Evolutionary conservation across 371 early-diverging fungal genomes (phyloP).

Genomic region (Mortierella sp.): DNA sequence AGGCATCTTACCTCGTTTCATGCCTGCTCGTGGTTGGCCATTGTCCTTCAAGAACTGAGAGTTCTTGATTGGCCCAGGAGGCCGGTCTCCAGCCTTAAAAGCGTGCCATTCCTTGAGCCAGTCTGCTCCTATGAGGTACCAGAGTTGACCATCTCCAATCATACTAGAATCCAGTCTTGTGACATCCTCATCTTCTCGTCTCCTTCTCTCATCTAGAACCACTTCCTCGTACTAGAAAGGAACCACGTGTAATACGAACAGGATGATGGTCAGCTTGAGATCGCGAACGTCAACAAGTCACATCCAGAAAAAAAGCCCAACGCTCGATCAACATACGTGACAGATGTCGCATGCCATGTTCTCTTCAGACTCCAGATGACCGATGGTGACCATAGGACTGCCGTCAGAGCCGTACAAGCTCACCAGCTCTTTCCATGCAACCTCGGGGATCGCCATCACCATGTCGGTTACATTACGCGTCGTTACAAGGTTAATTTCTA

Average conservation of each 20-base stretch:
- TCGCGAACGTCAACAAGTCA: too few species aligned
- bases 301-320: background rate
- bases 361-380: slow-evolving; percentile 31
- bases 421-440: slow-evolving; percentile 49
- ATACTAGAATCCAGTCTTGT: slow-evolving; percentile 38
- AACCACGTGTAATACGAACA: background rate
- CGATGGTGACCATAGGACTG: slow-evolving; percentile 45
- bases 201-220: slow-evolving; percentile 41
- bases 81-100: slow-evolving; percentile 54
- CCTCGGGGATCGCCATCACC: slow-evolving; percentile 54
- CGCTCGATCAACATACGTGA: slow-evolving; percentile 26
- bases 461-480: slow-evolving; percentile 44
- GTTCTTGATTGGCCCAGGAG: slow-evolving; percentile 46
- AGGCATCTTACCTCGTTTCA: slow-evolving; percentile 47
- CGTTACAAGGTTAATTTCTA: slow-evolving; percentile 47
- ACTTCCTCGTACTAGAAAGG: slow-evolving; percentile 41
- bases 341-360: slow-evolving; percentile 43
- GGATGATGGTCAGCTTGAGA: background rate
- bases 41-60: slow-evolving; percentile 53
- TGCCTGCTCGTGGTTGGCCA: slow-evolving; percentile 51
- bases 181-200: slow-evolving; percentile 51
- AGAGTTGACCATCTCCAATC: slow-evolving; percentile 46
- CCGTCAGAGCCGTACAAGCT: slow-evolving; percentile 53
- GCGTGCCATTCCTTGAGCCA: slow-evolving; percentile 57
- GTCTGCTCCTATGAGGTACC: slow-evolving; percentile 55